Evolutionary conservation across 257 asterid genomes (phyloP).

Genomic region (Misopates orontium): DNA sequence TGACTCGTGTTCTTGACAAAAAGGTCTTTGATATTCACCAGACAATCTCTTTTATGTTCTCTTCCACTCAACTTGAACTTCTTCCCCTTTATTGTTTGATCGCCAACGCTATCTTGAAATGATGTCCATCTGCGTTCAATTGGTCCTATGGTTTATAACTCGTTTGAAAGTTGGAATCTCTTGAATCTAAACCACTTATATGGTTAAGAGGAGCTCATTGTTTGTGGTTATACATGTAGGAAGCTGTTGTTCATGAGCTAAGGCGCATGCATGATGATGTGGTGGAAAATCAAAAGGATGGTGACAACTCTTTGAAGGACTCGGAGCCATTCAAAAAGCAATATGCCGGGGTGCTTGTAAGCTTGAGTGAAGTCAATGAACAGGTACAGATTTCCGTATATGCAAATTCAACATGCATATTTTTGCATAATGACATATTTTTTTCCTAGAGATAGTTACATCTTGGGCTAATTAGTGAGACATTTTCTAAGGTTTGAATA

Average conservation of each 20-base stretch:
- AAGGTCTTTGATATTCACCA: slow-evolving; percentile 52
- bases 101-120: not conserved
- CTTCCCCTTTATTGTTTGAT: slow-evolving; percentile 10
- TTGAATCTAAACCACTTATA: slow-evolving; percentile 2
- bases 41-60: not conserved
- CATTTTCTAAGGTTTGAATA: too few relatives aligned
- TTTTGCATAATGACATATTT: not conserved
- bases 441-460: too few relatives aligned
- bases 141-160: not conserved
- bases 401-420: slow-evolving; percentile 17
- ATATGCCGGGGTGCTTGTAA: slow-evolving; percentile 76
- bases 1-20: slow-evolving; percentile 85
- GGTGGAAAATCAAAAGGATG: slow-evolving; percentile 50
- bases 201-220: slow-evolving; percentile 31
- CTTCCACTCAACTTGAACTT: slow-evolving; percentile 7
- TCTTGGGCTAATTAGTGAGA: too few relatives aligned
- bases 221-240: slow-evolving; percentile 50
- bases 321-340: slow-evolving; percentile 77
- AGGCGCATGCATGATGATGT: slow-evolving; percentile 80
- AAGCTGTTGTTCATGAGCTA: slow-evolving; percentile 76
- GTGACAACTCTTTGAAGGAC: slow-evolving; percentile 57
- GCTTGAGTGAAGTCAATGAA: slow-evolving; percentile 68
- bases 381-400: slow-evolving; percentile 51
- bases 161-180: slow-evolving; percentile 8
- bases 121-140: not conserved